These are phyloP conservation scores for Lachnellula cervina DNA, from an alignment of 2,329 filamentous ascomycete genomes.

Conservation along the genomic window DNA sequence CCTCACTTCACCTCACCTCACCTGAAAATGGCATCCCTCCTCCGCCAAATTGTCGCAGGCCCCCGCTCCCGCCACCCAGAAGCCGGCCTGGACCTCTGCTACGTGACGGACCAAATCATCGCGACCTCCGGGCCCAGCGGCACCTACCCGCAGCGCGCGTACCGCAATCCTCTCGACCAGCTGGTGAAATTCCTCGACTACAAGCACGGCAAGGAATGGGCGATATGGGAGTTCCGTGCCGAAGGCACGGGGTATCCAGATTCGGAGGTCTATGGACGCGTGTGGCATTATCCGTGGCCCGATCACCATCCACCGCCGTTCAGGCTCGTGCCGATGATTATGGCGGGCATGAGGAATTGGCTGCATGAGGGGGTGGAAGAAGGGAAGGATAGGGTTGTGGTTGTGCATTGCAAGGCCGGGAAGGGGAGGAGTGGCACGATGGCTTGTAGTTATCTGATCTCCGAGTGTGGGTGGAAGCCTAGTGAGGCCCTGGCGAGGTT, in stretches of 20 bases:
- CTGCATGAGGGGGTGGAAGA: constrained; percentile 45
- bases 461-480: constrained; percentile 69
- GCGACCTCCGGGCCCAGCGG: constrained; percentile 78
- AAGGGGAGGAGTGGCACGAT: constrained; percentile 90
- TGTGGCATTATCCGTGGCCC: constrained; percentile 92
- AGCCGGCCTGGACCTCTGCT: constrained; percentile 88
- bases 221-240: constrained; percentile 96
- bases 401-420: constrained; percentile 96
- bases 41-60: constrained; percentile 87
- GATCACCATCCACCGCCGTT: constrained; percentile 98
- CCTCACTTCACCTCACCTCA: not conserved
- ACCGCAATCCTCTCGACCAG: constrained; percentile 85
- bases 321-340: constrained; percentile 76
- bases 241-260: constrained; percentile 97
- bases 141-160: constrained; percentile 85
- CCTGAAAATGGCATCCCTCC: constrained; percentile 58
- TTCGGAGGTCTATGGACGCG: constrained; percentile 75
- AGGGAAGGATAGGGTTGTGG: constrained; percentile 59
- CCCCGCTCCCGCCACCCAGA: constrained; percentile 80
- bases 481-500: constrained; percentile 62
- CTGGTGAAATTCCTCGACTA: constrained; percentile 83
- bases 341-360: constrained; percentile 93
- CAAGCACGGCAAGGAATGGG: constrained; percentile 80
- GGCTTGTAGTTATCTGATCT: constrained; percentile 83
- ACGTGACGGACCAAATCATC: constrained; percentile 76